Conservation (phyloP, 257 asterid genomes). For the Leptodermis oblonga region DNA sequence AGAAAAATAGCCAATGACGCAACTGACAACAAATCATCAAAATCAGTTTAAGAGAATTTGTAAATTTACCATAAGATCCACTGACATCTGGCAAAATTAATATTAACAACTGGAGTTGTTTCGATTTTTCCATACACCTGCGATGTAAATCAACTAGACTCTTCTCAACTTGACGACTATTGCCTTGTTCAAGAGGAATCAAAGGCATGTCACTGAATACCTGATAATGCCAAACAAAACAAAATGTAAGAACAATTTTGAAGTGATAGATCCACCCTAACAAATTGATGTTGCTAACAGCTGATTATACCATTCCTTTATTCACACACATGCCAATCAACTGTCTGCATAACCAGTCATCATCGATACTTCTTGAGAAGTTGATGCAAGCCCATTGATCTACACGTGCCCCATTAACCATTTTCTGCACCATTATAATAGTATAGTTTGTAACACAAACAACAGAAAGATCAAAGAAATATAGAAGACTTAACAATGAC, state of each 20-base stretch:
- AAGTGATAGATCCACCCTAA: neutral
- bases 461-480: neutral
- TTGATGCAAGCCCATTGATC: constrained; percentile 60
- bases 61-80: constrained; percentile 65
- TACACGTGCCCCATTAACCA: constrained; percentile 60
- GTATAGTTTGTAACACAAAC: neutral
- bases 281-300: neutral
- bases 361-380: constrained; percentile 37
- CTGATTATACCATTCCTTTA: constrained; percentile 62
- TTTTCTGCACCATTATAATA: constrained; percentile 39
- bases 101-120: constrained; percentile 54
- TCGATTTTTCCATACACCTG: constrained; percentile 7
- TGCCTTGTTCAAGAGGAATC: constrained; percentile 25
- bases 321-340: constrained; percentile 54
- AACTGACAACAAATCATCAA: constrained; percentile 3
- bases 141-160: constrained; percentile 32
- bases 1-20: neutral
- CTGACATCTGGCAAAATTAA: constrained; percentile 56
- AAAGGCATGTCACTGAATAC: constrained; percentile 32
- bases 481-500: neutral
- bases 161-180: constrained; percentile 36
- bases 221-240: constrained; percentile 33
- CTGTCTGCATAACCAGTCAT: constrained; percentile 28
- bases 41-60: neutral
- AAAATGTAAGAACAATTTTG: neutral